A percentile compares a stretch with the other conserved stretches of the same genome.
These are phyloP conservation scores for Diplosphaera chodatii DNA, from an alignment of 139 green algal genomes.

Conservation along the genomic window DNA sequence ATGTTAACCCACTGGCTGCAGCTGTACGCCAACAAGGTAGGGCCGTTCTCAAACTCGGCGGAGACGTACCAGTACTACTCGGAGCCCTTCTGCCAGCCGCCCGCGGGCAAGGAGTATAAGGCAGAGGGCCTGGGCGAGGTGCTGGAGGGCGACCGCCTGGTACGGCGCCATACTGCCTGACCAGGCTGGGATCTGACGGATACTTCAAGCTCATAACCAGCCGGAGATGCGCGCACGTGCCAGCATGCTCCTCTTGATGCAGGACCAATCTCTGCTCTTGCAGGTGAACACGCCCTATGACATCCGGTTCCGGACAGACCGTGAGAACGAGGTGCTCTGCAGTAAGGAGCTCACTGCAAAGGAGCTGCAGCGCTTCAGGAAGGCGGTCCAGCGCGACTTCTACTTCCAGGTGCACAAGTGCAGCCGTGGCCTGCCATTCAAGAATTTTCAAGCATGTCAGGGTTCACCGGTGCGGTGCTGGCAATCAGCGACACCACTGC, in stretches of 20 bases:
- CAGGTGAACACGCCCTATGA: constrained; percentile 84
- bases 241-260: neutral
- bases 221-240: no score
- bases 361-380: constrained; percentile 76
- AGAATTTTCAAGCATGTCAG: no score
- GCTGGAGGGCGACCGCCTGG: constrained; percentile 56
- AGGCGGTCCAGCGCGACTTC: constrained; percentile 78
- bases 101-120: constrained; percentile 74
- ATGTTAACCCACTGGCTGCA: no score
- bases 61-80: constrained; percentile 97
- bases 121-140: constrained; percentile 81
- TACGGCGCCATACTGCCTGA: no score
- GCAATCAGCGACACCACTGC: neutral
- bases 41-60: constrained; percentile 69
- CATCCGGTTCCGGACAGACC: constrained; percentile 76
- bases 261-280: constrained; percentile 20
- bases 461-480: no score
- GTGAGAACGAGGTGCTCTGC: constrained; percentile 79
- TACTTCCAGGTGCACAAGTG: constrained; percentile 99
- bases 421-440: no score
- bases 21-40: constrained; percentile 56
- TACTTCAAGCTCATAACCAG: no score
- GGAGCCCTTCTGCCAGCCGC: constrained; percentile 87
- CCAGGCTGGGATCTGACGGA: no score
- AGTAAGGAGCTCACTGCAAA: constrained; percentile 56